Evolutionary conservation across 2,329 filamentous ascomycete species (phyloP).

Genomic region (Fusarium pseudocircinatum): DNA sequence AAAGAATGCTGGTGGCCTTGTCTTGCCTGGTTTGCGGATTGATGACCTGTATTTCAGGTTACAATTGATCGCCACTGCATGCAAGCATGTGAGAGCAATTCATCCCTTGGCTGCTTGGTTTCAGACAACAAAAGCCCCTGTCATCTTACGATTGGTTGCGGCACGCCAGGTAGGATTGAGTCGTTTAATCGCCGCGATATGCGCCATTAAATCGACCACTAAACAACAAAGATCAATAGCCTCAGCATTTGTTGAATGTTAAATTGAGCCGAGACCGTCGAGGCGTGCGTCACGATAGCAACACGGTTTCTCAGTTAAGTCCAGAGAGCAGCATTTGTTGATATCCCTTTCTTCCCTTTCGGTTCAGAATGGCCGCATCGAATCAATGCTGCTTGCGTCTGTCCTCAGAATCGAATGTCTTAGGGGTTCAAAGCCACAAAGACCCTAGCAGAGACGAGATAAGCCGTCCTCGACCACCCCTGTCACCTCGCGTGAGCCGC

Average conservation of each 20-base stretch:
- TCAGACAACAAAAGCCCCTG: constrained; percentile 12
- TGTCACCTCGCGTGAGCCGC: constrained; percentile 12
- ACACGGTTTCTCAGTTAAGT: neutral
- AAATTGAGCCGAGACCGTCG: constrained; percentile 3
- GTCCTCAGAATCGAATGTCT: constrained; percentile 11
- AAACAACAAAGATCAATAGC: constrained; percentile 2
- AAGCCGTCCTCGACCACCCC: constrained; percentile 20
- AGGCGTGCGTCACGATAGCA: neutral
- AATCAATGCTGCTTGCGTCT: constrained; percentile 19
- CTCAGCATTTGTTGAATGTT: neutral
- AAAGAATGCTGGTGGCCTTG: constrained; percentile 9
- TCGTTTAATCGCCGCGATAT: constrained; percentile 26
- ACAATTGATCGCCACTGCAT: constrained; percentile 24
- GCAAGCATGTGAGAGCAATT: constrained; percentile 21
- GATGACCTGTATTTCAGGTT: neutral
- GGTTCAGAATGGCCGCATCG: neutral
- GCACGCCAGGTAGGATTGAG: constrained; percentile 13
- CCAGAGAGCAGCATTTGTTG: neutral
- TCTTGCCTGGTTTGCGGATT: neutral
- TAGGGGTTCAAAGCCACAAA: constrained; percentile 23
- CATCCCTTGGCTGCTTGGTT: constrained; percentile 11
- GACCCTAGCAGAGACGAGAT: constrained; percentile 28
- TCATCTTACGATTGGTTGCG: constrained; percentile 20
- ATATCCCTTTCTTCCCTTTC: neutral
- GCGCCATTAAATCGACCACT: constrained; percentile 27